These are phyloP conservation scores for Austroboletus novae-zelandiae DNA, from an alignment of 1,284 basidiomycete genomes.

Conservation along the genomic window DNA sequence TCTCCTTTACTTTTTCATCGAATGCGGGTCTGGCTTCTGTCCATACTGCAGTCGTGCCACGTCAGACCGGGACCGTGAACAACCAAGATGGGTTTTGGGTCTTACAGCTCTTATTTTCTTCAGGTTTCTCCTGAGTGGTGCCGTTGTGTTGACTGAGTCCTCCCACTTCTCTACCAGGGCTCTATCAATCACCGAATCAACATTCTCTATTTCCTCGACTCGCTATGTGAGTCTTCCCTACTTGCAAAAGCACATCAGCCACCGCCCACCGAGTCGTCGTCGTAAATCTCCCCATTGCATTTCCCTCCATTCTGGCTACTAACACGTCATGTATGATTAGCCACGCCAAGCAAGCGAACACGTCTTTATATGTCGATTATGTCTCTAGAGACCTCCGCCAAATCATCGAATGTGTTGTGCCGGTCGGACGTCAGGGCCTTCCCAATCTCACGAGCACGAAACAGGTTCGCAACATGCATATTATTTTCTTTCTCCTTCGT, in stretches of 20 bases:
- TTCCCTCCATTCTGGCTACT: too few species aligned
- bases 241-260: constrained; percentile 54
- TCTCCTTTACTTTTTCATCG: not conserved
- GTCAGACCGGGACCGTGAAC: not conserved
- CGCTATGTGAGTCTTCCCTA: constrained; percentile 77
- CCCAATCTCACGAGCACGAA: constrained; percentile 83
- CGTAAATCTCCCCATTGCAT: constrained; percentile 3
- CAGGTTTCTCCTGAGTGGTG: not conserved
- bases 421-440: constrained; percentile 76
- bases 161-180: constrained; percentile 46
- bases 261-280: constrained; percentile 14
- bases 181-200: constrained; percentile 90
- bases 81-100: not conserved
- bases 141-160: not conserved
- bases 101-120: not conserved
- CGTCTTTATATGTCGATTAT: constrained; percentile 68
- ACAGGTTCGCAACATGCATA: constrained; percentile 51
- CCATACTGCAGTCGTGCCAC: not conserved
- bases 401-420: constrained; percentile 82
- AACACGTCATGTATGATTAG: not conserved
- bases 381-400: constrained; percentile 70
- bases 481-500: not conserved
- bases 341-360: constrained; percentile 14
- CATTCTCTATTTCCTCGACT: constrained; percentile 89
- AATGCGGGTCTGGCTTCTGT: not conserved